Conservation (phyloP, 1,284 basidiomycete species). For the Ustilago trichophora region DNA sequence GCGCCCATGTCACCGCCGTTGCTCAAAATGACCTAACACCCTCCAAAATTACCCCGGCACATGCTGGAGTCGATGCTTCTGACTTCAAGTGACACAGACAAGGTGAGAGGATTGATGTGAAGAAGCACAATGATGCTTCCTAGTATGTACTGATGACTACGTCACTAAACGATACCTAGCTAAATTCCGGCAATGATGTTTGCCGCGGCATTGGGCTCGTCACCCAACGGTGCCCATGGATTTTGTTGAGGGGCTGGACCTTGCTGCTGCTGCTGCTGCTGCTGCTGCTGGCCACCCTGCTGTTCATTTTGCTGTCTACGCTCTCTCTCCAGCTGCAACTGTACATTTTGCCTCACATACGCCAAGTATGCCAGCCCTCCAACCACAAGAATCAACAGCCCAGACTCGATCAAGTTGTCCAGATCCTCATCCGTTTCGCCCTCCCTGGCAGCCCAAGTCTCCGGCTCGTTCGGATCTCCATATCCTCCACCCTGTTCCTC, state of each 20-base stretch:
- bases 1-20: no score
- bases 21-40: no score
- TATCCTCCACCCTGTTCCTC: conserved; percentile 37
- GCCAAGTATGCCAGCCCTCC: conserved; percentile 54
- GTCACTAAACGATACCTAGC: no score
- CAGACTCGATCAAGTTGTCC: conserved; percentile 58
- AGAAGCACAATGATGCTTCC: no score
- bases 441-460: conserved; percentile 33
- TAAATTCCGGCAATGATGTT: conserved; percentile 32
- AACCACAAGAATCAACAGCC: conserved; percentile 50
- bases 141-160: no score
- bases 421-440: conserved; percentile 43
- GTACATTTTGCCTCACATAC: conserved; percentile 51
- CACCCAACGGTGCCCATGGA: conserved; percentile 30
- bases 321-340: conserved; percentile 48
- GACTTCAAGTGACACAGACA: no score
- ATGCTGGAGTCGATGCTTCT: no score
- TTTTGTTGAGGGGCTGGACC: no score
- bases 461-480: conserved; percentile 52
- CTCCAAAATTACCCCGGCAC: no score
- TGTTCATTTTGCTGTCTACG: conserved; percentile 28
- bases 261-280: background rate
- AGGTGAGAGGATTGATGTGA: no score
- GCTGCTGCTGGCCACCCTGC: conserved; percentile 1
- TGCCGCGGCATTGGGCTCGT: conserved; percentile 34